A percentile compares a stretch with the other conserved stretches of the same genome.
Conservation (phyloP, 306 rosid genomes). For the Herpetospermum pedunculosum region DNA sequence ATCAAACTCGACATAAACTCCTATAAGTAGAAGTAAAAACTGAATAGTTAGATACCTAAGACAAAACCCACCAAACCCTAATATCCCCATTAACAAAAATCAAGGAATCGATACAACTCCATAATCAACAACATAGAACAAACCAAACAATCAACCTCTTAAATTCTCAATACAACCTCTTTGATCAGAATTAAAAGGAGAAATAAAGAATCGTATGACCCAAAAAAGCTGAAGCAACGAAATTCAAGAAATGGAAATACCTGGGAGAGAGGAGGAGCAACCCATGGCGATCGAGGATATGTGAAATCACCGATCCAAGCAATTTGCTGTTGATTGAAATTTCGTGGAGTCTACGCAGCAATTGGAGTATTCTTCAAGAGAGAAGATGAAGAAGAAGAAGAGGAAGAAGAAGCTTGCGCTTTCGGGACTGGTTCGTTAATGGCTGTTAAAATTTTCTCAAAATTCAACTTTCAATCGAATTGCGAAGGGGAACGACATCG, state of each 20-base stretch:
- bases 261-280: constrained; percentile 69
- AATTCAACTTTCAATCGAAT: not conserved
- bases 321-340: not conserved
- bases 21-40: not conserved
- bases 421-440: constrained; percentile 7
- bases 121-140: not conserved
- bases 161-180: not conserved
- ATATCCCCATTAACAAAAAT: not conserved
- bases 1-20: constrained; percentile 14
- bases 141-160: not conserved
- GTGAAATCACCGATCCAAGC: not conserved
- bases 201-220: not conserved
- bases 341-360: not conserved
- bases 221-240: not conserved
- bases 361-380: not conserved
- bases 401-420: not conserved
- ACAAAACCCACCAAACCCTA: not conserved
- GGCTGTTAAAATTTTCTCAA: not conserved
- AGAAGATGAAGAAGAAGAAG: no score
- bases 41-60: not conserved
- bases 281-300: constrained; percentile 33
- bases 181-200: not conserved
- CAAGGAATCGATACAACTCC: not conserved
- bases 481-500: not conserved
- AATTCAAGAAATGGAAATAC: constrained; percentile 18